Evolutionary conservation across 257 asterid species (phyloP), one percentile per base, ranked within the genome.

Genomic region (Salvia hispanica): DNA sequence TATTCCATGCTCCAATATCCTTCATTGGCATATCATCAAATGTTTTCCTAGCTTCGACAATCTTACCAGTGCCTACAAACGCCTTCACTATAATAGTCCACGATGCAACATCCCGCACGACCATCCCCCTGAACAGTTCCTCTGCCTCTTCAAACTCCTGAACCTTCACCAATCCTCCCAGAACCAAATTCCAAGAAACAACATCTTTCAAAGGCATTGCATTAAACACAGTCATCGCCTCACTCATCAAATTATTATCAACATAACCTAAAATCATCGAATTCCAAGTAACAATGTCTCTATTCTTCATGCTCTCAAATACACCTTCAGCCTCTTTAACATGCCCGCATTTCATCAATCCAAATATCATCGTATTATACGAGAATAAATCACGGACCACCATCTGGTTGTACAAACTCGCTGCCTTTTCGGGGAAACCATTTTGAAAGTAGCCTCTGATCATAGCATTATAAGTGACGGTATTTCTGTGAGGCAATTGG

Each of bases 81-180:
- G 82, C 84, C 75, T 83, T 88, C 74, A 85, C 50, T 90, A 85
- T 85, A 51, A 88, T 80, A 59, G 90, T 88, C 87, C 89, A 82
- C 0, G 87, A 80, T 0, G 82, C 90, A 67, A 77, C 77, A 76
- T 88, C 95, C 54, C 76, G 72, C 13, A 5, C 9, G 8, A 59
- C 56, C 86, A 85, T 88, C 62, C 68, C 52, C 34, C 68, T 60
- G 54, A 83, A 88, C 67, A 85, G 21, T 50, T 76, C 74, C 76
- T 69, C 85, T 55, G 84, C 95, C 69, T 59, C 69, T 28, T 60
- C 74, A 37, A 82, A 71, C 71, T 75, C 77, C 44, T 76, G 52
- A 25, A 46, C 70, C 78, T 72, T 83, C 77, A 83, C 82, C 56
- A 88, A 66, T 50, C 87, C 88, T 9, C 84, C 82, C 55, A 82